Evolutionary conservation across 2,329 filamentous ascomycete genomes (phyloP).

Genomic region (Phyllosticta capitalensis): DNA sequence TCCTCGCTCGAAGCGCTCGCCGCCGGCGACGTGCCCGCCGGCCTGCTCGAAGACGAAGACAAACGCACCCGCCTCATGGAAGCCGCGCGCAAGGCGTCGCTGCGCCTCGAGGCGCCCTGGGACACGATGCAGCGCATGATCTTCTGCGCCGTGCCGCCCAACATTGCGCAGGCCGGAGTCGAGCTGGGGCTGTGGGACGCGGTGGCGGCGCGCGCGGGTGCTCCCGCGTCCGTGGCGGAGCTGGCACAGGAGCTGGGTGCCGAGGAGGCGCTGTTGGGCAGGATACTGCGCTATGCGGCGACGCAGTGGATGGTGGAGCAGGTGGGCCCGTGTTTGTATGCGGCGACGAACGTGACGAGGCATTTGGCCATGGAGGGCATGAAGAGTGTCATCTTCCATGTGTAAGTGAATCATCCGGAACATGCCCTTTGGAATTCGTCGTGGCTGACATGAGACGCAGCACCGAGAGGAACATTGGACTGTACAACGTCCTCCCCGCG

Average conservation of each 20-base stretch:
- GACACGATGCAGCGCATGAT: conserved; percentile 3
- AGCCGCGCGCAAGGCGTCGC: not conserved
- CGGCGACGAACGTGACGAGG: not conserved
- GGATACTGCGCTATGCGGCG: not conserved
- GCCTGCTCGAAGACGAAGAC: not conserved
- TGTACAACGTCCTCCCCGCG: conserved; percentile 18
- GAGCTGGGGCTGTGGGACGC: not conserved
- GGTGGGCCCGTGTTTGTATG: not conserved
- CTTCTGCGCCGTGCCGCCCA: not conserved
- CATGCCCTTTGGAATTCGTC: not conserved
- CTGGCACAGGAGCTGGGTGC: not conserved
- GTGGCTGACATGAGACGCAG: not conserved
- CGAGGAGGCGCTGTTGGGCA: not conserved
- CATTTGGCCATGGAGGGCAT: not conserved
- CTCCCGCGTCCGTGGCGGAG: not conserved
- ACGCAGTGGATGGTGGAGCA: conserved; percentile 3
- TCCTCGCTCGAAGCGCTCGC: not conserved
- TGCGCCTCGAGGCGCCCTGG: conserved; percentile 1
- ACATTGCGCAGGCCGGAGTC: not conserved
- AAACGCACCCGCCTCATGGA: not conserved
- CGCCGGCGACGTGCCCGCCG: not conserved
- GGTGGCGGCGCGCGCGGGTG: not conserved
- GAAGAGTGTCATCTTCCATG: not conserved
- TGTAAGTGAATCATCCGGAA: not conserved
- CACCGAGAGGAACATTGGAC: not conserved